Evolutionary conservation across 2,329 filamentous ascomycete species (phyloP).

Genomic region (Cercospora zeina): DNA sequence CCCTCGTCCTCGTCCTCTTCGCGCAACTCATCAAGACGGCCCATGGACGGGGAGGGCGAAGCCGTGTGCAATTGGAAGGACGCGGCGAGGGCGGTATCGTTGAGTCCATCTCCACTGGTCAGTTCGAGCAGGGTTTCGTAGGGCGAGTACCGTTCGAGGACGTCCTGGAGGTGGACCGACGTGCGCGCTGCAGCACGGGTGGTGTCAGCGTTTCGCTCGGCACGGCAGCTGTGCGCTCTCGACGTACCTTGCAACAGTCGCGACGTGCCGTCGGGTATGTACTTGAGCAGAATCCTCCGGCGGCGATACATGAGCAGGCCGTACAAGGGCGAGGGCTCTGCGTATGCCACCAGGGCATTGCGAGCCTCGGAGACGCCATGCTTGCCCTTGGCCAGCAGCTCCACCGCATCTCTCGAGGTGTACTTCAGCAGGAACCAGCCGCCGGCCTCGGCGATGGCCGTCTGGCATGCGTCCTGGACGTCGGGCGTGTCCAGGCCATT

Average conservation of each 20-base stretch:
- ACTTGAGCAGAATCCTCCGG: slow-evolving; percentile 88
- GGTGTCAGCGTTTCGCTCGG: slow-evolving; percentile 4
- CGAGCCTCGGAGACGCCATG: slow-evolving; percentile 84
- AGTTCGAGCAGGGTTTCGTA: slow-evolving; percentile 85
- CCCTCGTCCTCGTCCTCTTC: slow-evolving; percentile 79
- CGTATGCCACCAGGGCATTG: slow-evolving; percentile 72
- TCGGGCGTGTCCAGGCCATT: slow-evolving; percentile 85
- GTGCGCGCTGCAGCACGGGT: slow-evolving; percentile 66
- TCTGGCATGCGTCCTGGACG: slow-evolving; percentile 81
- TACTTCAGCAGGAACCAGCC: slow-evolving; percentile 98
- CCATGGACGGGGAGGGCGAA: slow-evolving; percentile 80
- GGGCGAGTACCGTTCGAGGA: slow-evolving; percentile 70
- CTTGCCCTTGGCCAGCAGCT: slow-evolving; percentile 72
- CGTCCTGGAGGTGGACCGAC: slow-evolving; percentile 65
- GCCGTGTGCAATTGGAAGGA: slow-evolving; percentile 88
- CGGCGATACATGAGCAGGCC: slow-evolving; percentile 88
- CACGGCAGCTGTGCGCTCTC: background rate
- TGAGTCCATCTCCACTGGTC: slow-evolving; percentile 71
- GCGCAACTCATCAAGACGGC: slow-evolving; percentile 85
- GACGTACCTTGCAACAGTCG: slow-evolving; percentile 82
- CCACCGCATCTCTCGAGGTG: slow-evolving; percentile 80
- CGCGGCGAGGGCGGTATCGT: slow-evolving; percentile 81
- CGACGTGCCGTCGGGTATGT: slow-evolving; percentile 86
- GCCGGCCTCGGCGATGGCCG: slow-evolving; percentile 76
- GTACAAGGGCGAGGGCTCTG: slow-evolving; percentile 84